These are phyloP conservation scores for Cucurbita ficifolia DNA, from an alignment of 306 rosid genomes.

Conservation along the genomic window DNA sequence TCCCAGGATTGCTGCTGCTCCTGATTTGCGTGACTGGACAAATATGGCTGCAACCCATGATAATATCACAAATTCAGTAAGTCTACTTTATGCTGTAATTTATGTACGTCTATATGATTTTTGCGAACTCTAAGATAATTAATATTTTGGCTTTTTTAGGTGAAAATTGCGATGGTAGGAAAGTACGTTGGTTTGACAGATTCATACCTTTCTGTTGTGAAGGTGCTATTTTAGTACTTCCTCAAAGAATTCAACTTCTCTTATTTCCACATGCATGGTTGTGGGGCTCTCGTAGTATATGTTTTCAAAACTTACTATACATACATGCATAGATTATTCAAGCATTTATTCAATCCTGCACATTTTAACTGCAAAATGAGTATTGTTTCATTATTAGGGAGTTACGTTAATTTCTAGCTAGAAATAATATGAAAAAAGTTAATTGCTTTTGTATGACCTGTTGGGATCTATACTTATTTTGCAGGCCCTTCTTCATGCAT, in stretches of 20 bases:
- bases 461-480: neutral
- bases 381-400: neutral
- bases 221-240: constrained; percentile 33
- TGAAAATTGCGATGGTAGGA: constrained; percentile 95
- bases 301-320: neutral
- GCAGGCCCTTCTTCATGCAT: constrained; percentile 98
- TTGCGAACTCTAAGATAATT: constrained; percentile 5
- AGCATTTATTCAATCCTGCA: constrained; percentile 3
- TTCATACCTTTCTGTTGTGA: constrained; percentile 94
- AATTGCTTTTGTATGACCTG: neutral
- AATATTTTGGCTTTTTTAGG: constrained; percentile 36
- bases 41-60: constrained; percentile 86
- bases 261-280: neutral
- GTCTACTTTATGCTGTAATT: constrained; percentile 17
- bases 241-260: neutral
- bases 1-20: constrained; percentile 55
- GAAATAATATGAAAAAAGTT: neutral
- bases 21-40: constrained; percentile 79
- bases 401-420: neutral
- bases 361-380: constrained; percentile 3
- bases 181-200: constrained; percentile 89
- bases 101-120: neutral
- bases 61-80: constrained; percentile 62
- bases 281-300: neutral
- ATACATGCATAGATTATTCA: neutral